Conservation (phyloP, 1,284 basidiomycete species). For the Anthracocystis setariae region DNA sequence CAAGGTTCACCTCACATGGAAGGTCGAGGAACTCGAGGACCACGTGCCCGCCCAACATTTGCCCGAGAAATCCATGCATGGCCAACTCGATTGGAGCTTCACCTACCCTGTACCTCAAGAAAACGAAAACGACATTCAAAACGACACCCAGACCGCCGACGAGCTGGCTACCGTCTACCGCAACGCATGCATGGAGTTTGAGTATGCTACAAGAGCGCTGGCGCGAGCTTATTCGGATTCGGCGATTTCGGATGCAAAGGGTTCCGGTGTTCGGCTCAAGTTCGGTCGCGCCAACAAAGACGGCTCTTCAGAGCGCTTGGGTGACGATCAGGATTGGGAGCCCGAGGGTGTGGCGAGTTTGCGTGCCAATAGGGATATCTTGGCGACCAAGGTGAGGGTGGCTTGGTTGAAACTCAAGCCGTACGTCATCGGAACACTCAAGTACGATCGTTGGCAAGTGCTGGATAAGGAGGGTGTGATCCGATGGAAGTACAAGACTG, state of each 20-base stretch:
- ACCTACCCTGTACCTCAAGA: slow-evolving; percentile 43
- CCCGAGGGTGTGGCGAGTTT: slow-evolving; percentile 41
- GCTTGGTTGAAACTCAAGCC: slow-evolving; percentile 59
- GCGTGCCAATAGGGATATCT: slow-evolving; percentile 56
- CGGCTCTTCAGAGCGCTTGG: slow-evolving; percentile 5
- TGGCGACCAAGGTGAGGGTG: slow-evolving; percentile 60
- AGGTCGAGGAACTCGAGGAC: slow-evolving; percentile 53
- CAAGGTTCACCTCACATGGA: slow-evolving; percentile 59
- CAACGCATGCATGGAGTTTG: slow-evolving; percentile 50
- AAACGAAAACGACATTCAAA: slow-evolving; percentile 55
- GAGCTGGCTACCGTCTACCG: slow-evolving; percentile 33
- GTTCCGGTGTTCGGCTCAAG: slow-evolving; percentile 20
- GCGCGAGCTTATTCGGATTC: slow-evolving; percentile 40
- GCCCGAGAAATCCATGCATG: slow-evolving; percentile 51
- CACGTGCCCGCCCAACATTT: slow-evolving; percentile 53
- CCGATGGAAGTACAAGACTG: slow-evolving; percentile 51
- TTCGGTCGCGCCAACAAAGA: slow-evolving; percentile 20
- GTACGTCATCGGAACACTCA: slow-evolving; percentile 55
- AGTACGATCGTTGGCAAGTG: slow-evolving; percentile 52
- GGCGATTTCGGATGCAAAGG: slow-evolving; percentile 30
- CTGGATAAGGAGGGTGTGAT: slow-evolving; percentile 48
- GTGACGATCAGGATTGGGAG: slow-evolving; percentile 48
- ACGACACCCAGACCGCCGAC: slow-evolving; percentile 32
- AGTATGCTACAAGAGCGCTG: slow-evolving; percentile 51
- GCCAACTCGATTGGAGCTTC: slow-evolving; percentile 55